Base-by-base conservation (phyloP, 2,329 filamentous ascomycete species). In the Talaromyces sp. region DNA sequence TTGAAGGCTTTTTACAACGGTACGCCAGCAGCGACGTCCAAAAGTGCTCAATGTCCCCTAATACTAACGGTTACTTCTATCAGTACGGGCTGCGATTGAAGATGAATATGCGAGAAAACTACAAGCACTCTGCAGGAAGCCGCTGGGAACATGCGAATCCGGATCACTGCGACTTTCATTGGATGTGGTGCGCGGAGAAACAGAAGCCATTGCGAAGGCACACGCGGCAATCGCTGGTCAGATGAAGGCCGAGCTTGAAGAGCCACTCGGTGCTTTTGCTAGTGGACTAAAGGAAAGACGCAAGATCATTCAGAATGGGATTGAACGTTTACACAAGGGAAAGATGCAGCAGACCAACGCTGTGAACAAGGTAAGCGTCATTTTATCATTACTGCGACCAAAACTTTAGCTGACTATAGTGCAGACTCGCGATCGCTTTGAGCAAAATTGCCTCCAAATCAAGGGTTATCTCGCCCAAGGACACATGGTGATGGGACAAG, bases 401-500 rank as follows among this genome's bases (percentile, higher is more conserved):
- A n/a, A n/a, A n/a, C n/a, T n/a, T n/a, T 36, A 55, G 44, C 52
- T 63, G 35, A 63, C 33, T 1, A 30, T 4, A 27, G 19, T 19
- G 6, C 57, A 91, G 88, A 89, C 92, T 14, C 85, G 94, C 61
- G 94, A 99, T 75, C 88, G 88, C 45, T 99, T 95, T 70, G 94
- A 99, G 75, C 93, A 99, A 73, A 95, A 99, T 65, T 97, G 93
- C 70, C 81, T 99, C 40, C 94, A 96, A 71, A 97, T 99, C 72
- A 99, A 99, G 75, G 94, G 94, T 35, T 99, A 99, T 69, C 84
- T 99, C 4, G 94, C 95, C 3, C 94, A 99, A 74, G 94, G 94
- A 9, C 95, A 99, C 71, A 99, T 99, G 94, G 94, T 99, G 52
- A 99, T 99, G 94, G 94, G 94, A 13, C 94, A 99, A 65, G 94